These are phyloP conservation scores for Xylaria sp. DNA, from an alignment of 2,329 filamentous ascomycete genomes.

Conservation along the genomic window DNA sequence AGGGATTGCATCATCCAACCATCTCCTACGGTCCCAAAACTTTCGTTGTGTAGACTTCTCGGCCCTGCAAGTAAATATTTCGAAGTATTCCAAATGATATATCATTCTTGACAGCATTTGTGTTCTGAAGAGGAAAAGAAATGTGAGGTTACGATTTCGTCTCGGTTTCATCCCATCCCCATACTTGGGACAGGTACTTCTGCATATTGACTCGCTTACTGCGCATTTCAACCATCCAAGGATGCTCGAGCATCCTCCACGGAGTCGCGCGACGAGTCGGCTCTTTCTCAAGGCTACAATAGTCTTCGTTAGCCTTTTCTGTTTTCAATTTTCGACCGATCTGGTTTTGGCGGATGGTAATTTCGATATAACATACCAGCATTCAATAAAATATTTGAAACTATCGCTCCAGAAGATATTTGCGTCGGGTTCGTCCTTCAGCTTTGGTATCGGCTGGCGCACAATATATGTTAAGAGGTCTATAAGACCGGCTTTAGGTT, in stretches of 20 bases:
- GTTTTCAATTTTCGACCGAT: slow-evolving; percentile 10
- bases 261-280: slow-evolving; percentile 86
- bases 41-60: slow-evolving; percentile 2
- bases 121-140: not conserved
- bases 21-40: not conserved
- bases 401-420: slow-evolving; percentile 95
- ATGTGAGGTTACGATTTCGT: slow-evolving; percentile 35
- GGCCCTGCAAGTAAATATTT: not conserved
- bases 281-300: slow-evolving; percentile 87
- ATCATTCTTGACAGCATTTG: not conserved
- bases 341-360: not conserved
- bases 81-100: not conserved
- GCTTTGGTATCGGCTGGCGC: slow-evolving; percentile 89
- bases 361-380: slow-evolving; percentile 76
- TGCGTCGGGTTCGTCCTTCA: slow-evolving; percentile 93
- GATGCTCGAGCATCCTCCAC: slow-evolving; percentile 99
- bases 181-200: slow-evolving; percentile 91
- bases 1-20: slow-evolving; percentile 16
- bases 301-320: slow-evolving; percentile 26
- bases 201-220: slow-evolving; percentile 97
- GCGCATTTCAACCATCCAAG: slow-evolving; percentile 98
- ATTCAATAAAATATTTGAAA: slow-evolving; percentile 99
- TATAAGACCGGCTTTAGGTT: slow-evolving; percentile 90
- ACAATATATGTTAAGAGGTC: slow-evolving; percentile 98
- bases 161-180: slow-evolving; percentile 86